These are phyloP conservation scores for Serendipita sp. DNA, from an alignment of 768 basidiomycete species.

Conservation along the genomic window DNA sequence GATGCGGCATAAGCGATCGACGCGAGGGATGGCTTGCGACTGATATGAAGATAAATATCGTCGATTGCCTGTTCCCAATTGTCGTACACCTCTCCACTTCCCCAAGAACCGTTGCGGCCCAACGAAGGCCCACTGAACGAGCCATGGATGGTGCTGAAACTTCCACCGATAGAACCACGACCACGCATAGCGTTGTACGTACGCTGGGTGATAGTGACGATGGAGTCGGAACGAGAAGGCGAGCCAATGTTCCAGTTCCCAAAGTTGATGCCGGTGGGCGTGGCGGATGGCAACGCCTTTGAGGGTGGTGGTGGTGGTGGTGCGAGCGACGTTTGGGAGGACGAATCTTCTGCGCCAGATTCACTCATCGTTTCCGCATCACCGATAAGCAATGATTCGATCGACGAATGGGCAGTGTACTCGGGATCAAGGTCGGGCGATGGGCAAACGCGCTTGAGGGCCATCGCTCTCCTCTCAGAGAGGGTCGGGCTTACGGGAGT, in stretches of 20 bases:
- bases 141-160: background rate
- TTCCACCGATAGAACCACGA: background rate
- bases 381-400: background rate
- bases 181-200: background rate
- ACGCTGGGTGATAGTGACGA: background rate
- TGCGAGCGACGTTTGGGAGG: background rate
- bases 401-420: background rate
- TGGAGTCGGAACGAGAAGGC: constrained; percentile 3
- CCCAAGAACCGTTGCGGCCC: background rate
- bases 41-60: background rate
- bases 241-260: background rate
- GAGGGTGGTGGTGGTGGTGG: background rate
- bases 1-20: background rate
- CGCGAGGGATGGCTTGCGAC: background rate
- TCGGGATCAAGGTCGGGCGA: constrained; percentile 3
- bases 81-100: background rate
- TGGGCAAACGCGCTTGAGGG: background rate
- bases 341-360: background rate
- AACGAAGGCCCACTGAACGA: background rate
- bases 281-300: background rate
- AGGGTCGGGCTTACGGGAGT: background rate
- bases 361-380: background rate
- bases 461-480: background rate
- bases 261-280: background rate
- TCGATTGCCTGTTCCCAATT: constrained; percentile 4